These are phyloP conservation scores for Pelargonium cotyledonis DNA, from an alignment of 441 rosid genomes.

Conservation along the genomic window DNA sequence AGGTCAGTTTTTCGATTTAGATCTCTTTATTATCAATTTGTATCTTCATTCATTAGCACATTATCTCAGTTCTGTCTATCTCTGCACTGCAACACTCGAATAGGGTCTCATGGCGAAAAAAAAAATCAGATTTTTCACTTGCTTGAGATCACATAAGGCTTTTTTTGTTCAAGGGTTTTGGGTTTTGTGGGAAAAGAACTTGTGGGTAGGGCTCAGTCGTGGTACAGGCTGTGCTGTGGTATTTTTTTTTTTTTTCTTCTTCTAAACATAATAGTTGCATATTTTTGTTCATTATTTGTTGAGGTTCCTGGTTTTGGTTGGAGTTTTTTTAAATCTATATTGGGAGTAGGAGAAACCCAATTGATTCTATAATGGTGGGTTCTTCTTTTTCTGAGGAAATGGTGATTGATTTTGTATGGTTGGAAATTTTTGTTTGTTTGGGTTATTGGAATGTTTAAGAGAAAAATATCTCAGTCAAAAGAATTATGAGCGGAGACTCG, in stretches of 20 bases:
- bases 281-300: background rate
- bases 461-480: background rate
- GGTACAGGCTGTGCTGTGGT: background rate
- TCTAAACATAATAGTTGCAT: background rate
- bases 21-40: background rate
- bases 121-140: background rate
- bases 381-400: background rate
- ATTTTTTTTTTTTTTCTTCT: no score
- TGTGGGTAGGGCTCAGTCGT: background rate
- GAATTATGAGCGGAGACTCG: no score
- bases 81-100: background rate
- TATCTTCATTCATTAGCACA: background rate
- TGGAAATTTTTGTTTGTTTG: background rate
- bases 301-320: background rate
- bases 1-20: background rate
- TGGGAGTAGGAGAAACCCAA: background rate
- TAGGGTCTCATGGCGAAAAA: background rate
- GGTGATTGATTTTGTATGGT: background rate
- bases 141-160: background rate
- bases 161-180: background rate
- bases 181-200: background rate
- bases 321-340: background rate
- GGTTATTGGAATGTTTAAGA: background rate
- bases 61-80: background rate
- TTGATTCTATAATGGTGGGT: background rate